phyloP scores from a whole-genome alignment of 2,329 filamentous ascomycete species.

The Beauveria sp. region DNA sequence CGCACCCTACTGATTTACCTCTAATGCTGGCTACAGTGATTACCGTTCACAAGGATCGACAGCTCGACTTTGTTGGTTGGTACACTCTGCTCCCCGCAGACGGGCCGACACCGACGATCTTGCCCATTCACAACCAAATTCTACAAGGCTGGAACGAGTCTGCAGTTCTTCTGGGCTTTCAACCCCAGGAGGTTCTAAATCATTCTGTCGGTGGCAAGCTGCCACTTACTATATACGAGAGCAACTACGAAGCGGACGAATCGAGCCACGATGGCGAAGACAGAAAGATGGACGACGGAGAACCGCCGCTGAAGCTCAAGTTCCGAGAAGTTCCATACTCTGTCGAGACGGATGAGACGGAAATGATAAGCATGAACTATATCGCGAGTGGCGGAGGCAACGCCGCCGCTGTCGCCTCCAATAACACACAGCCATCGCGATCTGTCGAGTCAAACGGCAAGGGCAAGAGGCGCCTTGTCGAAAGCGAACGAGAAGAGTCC shows the following conservation, averaged over 20 bases:
- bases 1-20: neutral
- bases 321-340: slow-evolving; percentile 82
- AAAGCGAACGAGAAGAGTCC: slow-evolving; percentile 22
- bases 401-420: slow-evolving; percentile 52
- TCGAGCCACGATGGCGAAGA: slow-evolving; percentile 50
- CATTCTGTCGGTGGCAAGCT: slow-evolving; percentile 67
- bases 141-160: slow-evolving; percentile 73
- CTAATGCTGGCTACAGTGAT: slow-evolving; percentile 53
- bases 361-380: slow-evolving; percentile 96
- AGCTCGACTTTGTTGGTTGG: slow-evolving; percentile 85
- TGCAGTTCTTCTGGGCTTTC: slow-evolving; percentile 80
- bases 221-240: slow-evolving; percentile 87
- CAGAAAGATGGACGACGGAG: slow-evolving; percentile 63
- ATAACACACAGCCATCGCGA: slow-evolving; percentile 34
- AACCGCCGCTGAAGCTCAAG: slow-evolving; percentile 52
- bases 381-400: slow-evolving; percentile 80
- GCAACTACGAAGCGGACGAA: slow-evolving; percentile 65
- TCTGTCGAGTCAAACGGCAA: slow-evolving; percentile 44
- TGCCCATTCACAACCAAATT: slow-evolving; percentile 73
- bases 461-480: slow-evolving; percentile 40
- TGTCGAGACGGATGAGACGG: slow-evolving; percentile 88
- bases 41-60: slow-evolving; percentile 76
- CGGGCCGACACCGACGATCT: slow-evolving; percentile 61
- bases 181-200: slow-evolving; percentile 52
- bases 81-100: slow-evolving; percentile 69